Percentiles rank a stretch among this genome's conserved stretches.
Conservation (phyloP, 495 filamentous ascomycete genomes). For the Penicillium roqueforti region DNA sequence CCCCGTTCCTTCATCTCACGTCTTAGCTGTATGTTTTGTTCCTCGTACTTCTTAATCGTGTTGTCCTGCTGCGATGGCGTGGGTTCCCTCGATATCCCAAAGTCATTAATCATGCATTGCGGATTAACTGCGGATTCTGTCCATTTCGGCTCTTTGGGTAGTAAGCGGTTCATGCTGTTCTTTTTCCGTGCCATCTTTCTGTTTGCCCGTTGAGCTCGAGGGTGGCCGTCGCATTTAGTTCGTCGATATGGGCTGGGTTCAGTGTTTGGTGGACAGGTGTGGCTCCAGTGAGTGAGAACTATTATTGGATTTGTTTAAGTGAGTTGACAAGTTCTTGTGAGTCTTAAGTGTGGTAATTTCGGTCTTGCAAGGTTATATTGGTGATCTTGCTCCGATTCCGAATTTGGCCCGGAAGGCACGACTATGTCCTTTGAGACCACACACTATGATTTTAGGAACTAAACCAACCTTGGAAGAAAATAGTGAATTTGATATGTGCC, state of each 20-base stretch:
- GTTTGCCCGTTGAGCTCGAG: not conserved
- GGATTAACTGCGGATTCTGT: not conserved
- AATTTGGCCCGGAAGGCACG: not conserved
- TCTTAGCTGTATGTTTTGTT: not conserved
- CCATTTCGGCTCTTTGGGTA: not conserved
- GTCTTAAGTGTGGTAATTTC: too few species aligned
- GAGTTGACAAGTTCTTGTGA: too few species aligned
- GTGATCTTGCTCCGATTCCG: not conserved
- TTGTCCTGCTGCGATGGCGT: too few species aligned
- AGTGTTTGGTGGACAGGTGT: not conserved
- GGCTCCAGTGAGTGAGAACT: not conserved
- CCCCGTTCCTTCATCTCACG: not conserved
- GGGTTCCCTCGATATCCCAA: not conserved
- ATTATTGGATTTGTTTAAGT: not conserved
- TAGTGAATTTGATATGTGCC: not conserved
- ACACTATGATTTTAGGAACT: not conserved
- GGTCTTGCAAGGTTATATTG: too few species aligned
- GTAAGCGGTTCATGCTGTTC: not conserved
- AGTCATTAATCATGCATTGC: not conserved
- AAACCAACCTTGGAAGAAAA: not conserved
- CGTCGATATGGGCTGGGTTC: not conserved
- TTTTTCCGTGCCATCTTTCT: not conserved
- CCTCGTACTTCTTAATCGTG: not conserved
- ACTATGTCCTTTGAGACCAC: not conserved
- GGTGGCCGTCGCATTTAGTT: not conserved